Evolutionary conservation across 2,329 filamentous ascomycete genomes (phyloP).

Genomic region (Alternaria atra): DNA sequence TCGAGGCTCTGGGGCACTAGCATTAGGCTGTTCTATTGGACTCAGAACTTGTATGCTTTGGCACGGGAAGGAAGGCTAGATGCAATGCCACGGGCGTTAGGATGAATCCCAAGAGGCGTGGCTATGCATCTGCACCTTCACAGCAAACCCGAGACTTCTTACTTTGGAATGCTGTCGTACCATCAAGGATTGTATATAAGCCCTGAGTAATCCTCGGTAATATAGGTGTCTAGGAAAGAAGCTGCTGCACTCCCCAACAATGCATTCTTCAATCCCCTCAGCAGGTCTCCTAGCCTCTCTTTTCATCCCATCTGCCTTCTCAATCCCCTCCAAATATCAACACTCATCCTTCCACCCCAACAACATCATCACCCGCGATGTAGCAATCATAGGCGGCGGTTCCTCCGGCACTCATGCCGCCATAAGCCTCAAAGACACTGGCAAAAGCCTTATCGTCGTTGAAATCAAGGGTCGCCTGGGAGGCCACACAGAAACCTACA

Average conservation of each 20-base stretch:
- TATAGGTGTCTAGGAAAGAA: too few relatives aligned
- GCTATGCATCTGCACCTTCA: not conserved
- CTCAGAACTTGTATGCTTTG: not conserved
- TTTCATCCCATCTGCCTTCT: not conserved
- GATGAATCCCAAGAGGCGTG: not conserved
- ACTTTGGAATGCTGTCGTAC: too few relatives aligned
- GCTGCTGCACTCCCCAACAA: slow-evolving; percentile 14
- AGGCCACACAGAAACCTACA: slow-evolving; percentile 61
- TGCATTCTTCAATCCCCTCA: too few relatives aligned
- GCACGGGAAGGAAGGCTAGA: not conserved
- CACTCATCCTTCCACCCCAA: not conserved
- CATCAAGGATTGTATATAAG: too few relatives aligned
- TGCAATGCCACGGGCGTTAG: not conserved
- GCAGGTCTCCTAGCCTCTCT: slow-evolving; percentile 1
- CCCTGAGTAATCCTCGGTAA: too few relatives aligned
- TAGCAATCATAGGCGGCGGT: slow-evolving; percentile 56
- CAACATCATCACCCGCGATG: slow-evolving; percentile 32
- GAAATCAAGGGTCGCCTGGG: slow-evolving; percentile 55
- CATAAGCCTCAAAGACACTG: slow-evolving; percentile 50
- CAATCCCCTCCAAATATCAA: not conserved
- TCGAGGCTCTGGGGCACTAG: too few relatives aligned
- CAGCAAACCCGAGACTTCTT: not conserved
- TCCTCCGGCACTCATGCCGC: slow-evolving; percentile 54
- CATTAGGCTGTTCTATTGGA: too few relatives aligned
- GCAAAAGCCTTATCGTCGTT: slow-evolving; percentile 52